Percentiles rank a stretch among this genome's conserved stretches.
Evolutionary conservation across 768 basidiomycete genomes (phyloP).

Genomic region (Tricholoma terreum): DNA sequence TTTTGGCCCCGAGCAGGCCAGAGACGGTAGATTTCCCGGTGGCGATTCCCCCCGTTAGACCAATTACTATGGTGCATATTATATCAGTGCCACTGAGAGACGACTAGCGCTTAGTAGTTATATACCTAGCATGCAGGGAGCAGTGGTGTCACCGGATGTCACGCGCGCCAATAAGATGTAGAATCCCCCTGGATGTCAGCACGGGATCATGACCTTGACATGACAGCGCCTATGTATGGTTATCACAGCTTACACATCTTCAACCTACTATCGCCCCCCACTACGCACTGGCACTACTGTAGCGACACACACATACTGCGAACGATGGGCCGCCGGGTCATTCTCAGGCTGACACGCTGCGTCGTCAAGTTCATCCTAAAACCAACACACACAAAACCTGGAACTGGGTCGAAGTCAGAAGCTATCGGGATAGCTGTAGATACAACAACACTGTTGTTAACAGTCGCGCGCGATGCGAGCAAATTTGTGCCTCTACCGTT

Average conservation of each 20-base stretch:
- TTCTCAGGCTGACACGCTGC: no score
- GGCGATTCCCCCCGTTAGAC: slow-evolving; percentile 94
- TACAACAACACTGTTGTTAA: slow-evolving; percentile 17
- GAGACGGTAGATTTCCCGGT: slow-evolving; percentile 97
- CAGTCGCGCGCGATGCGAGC: slow-evolving; percentile 16
- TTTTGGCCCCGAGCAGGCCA: slow-evolving; percentile 56
- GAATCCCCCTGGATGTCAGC: no score
- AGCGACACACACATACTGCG: not conserved
- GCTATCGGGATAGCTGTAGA: slow-evolving; percentile 4
- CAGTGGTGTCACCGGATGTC: no score
- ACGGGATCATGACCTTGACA: no score
- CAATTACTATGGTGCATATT: slow-evolving; percentile 59
- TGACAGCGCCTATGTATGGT: no score
- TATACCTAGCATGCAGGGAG: not conserved
- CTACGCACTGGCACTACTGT: no score
- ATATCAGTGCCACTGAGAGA: not conserved
- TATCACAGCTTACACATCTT: no score
- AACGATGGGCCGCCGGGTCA: not conserved
- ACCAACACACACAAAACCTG: not conserved
- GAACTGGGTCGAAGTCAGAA: not conserved
- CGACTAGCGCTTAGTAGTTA: not conserved
- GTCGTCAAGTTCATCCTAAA: no score
- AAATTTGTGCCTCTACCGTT: slow-evolving; percentile 18
- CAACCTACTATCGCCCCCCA: no score
- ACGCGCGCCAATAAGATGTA: no score